Conservation (phyloP, 1,284 basidiomycete genomes). For the Ustilago loliicola region DNA sequence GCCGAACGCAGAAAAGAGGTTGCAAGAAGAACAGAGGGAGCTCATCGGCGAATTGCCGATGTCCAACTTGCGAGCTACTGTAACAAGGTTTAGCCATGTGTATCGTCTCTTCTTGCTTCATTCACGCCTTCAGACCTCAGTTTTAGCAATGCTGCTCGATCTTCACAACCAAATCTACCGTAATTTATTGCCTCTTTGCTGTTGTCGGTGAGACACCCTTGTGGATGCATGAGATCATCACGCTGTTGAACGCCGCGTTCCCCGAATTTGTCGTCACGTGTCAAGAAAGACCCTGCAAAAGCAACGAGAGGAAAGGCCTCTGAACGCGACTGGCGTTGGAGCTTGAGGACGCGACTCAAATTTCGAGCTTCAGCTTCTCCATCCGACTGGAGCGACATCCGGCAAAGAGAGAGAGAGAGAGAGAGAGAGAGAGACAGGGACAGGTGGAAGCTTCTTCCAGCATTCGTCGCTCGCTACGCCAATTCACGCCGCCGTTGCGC, state of each 20-base stretch:
- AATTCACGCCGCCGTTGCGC: background rate
- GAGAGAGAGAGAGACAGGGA: too few relatives aligned
- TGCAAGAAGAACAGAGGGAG: too few relatives aligned
- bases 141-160: too few relatives aligned
- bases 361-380: too few relatives aligned
- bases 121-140: too few relatives aligned
- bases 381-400: background rate
- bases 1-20: background rate
- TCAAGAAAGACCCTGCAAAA: background rate
- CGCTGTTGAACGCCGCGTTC: background rate
- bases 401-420: background rate
- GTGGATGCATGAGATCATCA: background rate
- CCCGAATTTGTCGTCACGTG: background rate
- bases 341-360: background rate
- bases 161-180: too few relatives aligned
- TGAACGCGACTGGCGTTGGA: background rate
- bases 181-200: too few relatives aligned
- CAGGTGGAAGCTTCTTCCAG: constrained; percentile 1
- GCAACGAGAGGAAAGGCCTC: background rate
- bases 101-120: too few relatives aligned
- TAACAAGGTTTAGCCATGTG: too few relatives aligned
- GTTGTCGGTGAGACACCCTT: too few relatives aligned
- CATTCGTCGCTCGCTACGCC: background rate
- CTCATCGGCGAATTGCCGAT: background rate
- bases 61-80: too few relatives aligned